Evolutionary conservation across 768 basidiomycete genomes (phyloP).

Genomic region (Pleurotus pulmonarius): DNA sequence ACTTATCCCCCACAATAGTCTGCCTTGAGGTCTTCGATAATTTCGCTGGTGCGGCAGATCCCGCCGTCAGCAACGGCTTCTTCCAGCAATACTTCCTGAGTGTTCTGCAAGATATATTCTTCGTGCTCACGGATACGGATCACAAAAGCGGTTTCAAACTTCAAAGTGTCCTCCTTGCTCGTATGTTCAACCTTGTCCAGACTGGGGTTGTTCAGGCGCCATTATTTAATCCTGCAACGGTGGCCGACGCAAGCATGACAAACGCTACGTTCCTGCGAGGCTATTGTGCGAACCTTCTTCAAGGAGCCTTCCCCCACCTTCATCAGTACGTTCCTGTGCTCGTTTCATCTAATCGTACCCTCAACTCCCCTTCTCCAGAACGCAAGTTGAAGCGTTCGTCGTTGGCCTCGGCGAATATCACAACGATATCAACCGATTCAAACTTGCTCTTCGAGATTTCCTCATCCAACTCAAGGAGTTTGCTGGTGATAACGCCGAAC

Average conservation of each 20-base stretch:
- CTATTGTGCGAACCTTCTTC: constrained; percentile 83
- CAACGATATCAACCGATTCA: constrained; percentile 86
- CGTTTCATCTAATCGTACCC: neutral
- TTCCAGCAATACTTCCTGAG: constrained; percentile 96
- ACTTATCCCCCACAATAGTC: constrained; percentile 41
- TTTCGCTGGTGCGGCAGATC: constrained; percentile 74
- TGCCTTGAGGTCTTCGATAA: constrained; percentile 94
- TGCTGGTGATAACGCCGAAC: constrained; percentile 88
- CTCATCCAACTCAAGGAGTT: constrained; percentile 97
- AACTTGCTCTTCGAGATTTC: constrained; percentile 93
- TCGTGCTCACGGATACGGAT: constrained; percentile 94
- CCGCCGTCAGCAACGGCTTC: constrained; percentile 81
- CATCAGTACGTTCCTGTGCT: constrained; percentile 54
- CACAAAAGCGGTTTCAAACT: constrained; percentile 99
- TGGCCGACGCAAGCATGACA: constrained; percentile 64
- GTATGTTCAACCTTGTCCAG: constrained; percentile 92
- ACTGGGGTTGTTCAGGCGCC: constrained; percentile 75
- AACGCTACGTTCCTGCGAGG: constrained; percentile 81
- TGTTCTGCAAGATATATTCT: constrained; percentile 94
- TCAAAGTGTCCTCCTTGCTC: constrained; percentile 87
- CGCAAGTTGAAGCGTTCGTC: constrained; percentile 72
- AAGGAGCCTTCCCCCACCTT: constrained; percentile 89
- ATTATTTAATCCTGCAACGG: constrained; percentile 75
- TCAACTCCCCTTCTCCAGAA: constrained; percentile 31
- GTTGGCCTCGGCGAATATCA: constrained; percentile 66